A percentile compares a stretch with the other conserved stretches of the same genome.
Evolutionary conservation across 2,329 filamentous ascomycete genomes (phyloP).

Genomic region (Ophiostoma triangulosporum): DNA sequence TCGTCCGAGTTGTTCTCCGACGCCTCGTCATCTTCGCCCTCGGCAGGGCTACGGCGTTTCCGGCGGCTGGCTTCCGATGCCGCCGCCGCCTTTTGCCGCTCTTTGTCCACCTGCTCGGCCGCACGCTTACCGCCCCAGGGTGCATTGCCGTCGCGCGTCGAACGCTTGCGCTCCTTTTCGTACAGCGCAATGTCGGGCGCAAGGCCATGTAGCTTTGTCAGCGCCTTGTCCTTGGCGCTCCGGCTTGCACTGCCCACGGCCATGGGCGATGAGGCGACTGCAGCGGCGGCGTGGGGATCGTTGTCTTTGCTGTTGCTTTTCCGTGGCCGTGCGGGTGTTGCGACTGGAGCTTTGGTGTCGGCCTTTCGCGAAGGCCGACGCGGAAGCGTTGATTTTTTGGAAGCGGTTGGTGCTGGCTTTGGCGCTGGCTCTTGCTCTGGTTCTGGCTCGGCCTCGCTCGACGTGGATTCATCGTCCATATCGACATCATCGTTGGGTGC

Average conservation of each 20-base stretch:
- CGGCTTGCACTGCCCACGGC: conserved; percentile 55
- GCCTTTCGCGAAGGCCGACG: conserved; percentile 1
- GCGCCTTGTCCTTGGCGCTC: conserved; percentile 76
- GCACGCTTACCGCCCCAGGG: conserved; percentile 52
- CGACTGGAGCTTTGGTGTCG: conserved; percentile 21
- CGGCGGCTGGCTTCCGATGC: conserved; percentile 42
- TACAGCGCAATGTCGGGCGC: conserved; percentile 80
- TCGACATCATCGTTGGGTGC: conserved; percentile 1
- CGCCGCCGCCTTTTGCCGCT: conserved; percentile 32
- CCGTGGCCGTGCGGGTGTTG: conserved; percentile 22
- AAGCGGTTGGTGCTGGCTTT: neutral
- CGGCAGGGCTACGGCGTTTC: conserved; percentile 14
- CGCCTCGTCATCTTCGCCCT: conserved; percentile 18
- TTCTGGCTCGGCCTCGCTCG: conserved; percentile 3
- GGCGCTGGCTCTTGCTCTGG: no score
- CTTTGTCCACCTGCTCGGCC: conserved; percentile 42
- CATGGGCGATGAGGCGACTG: conserved; percentile 49
- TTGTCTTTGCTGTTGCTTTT: conserved; percentile 61
- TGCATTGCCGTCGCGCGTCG: conserved; percentile 31
- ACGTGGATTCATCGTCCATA: conserved; percentile 11
- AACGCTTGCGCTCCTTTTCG: conserved; percentile 82
- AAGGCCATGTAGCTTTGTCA: conserved; percentile 60
- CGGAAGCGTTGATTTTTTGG: conserved; percentile 1
- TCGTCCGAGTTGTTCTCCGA: conserved; percentile 10
- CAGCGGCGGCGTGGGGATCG: neutral